Conservation (phyloP, 768 basidiomycete species). For the Boletus reticuloceps region DNA sequence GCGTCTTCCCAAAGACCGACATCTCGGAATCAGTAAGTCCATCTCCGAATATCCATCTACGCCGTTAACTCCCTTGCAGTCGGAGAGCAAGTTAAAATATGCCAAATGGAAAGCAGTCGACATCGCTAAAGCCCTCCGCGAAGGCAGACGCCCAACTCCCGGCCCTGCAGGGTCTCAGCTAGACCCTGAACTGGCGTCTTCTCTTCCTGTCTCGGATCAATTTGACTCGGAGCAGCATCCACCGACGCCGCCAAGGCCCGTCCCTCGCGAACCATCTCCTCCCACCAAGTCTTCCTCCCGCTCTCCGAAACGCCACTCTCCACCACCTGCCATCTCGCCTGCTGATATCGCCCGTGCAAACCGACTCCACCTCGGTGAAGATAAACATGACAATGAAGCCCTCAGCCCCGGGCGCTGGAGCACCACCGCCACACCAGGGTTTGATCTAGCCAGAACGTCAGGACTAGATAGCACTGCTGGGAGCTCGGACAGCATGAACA, state of each 20-base stretch:
- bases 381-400: conserved; percentile 30
- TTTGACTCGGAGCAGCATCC: conserved; percentile 12
- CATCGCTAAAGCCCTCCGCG: conserved; percentile 92
- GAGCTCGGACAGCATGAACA: conserved; percentile 22
- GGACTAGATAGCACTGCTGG: conserved; percentile 14
- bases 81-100: conserved; percentile 86
- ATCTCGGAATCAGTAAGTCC: conserved; percentile 54
- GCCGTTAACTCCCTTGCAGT: conserved; percentile 40
- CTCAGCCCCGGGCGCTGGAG: conserved; percentile 67
- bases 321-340: conserved; percentile 31
- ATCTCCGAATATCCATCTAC: not conserved
- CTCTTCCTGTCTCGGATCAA: conserved; percentile 14
- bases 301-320: conserved; percentile 32
- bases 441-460: conserved; percentile 24
- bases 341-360: conserved; percentile 30
- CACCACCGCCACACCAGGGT: conserved; percentile 73
- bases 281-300: conserved; percentile 20
- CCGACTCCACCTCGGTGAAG: conserved; percentile 20
- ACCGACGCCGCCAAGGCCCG: conserved; percentile 17
- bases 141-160: conserved; percentile 79
- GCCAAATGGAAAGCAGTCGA: conserved; percentile 98
- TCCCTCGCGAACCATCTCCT: conserved; percentile 27
- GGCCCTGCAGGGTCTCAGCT: conserved; percentile 62
- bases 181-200: conserved; percentile 19
- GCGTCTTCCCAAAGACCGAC: conserved; percentile 63